A percentile compares a stretch with the other conserved stretches of the same genome.
Conservation (phyloP, 2,329 filamentous ascomycete genomes). For the Aureobasidium sp. region DNA sequence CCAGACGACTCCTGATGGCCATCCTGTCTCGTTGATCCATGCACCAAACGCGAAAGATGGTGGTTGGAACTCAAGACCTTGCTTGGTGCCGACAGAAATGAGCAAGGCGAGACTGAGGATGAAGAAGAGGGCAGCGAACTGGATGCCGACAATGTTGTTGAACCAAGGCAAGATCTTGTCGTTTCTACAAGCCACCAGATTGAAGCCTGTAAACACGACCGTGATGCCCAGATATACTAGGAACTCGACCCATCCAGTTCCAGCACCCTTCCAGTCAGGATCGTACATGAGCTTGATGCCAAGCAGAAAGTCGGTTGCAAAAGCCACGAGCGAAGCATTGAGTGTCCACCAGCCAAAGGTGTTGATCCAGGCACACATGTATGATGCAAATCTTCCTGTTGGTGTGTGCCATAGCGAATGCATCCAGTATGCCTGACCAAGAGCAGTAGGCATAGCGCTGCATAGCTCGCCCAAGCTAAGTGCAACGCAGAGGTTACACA, state of each 20-base stretch:
- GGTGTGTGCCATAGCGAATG: constrained; percentile 34
- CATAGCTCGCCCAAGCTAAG: constrained; percentile 49
- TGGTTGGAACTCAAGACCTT: constrained; percentile 39
- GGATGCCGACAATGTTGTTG: constrained; percentile 49
- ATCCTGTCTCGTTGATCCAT: constrained; percentile 47
- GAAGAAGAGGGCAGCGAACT: constrained; percentile 46
- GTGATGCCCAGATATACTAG: constrained; percentile 48
- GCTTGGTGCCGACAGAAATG: constrained; percentile 43
- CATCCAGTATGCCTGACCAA: constrained; percentile 54
- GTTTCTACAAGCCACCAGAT: constrained; percentile 44
- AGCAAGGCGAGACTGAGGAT: constrained; percentile 44
- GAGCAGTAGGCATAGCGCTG: constrained; percentile 52
- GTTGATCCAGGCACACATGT: constrained; percentile 54
- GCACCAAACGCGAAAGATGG: constrained; percentile 45
- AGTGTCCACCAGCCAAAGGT: constrained; percentile 53
- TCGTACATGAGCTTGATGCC: constrained; percentile 50
- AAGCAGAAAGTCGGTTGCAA: constrained; percentile 51
- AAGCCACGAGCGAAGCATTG: constrained; percentile 48
- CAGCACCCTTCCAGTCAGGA: constrained; percentile 38
- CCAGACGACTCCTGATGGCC: constrained; percentile 49
- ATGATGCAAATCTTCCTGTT: constrained; percentile 43
- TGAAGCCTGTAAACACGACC: constrained; percentile 41
- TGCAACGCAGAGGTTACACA: constrained; percentile 46
- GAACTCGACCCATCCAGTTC: constrained; percentile 46
- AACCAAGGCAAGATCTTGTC: constrained; percentile 43